These are phyloP conservation scores for Cryptococcus deneoformans DNA, from an alignment of 1,284 basidiomycete genomes.

Conservation along the genomic window DNA sequence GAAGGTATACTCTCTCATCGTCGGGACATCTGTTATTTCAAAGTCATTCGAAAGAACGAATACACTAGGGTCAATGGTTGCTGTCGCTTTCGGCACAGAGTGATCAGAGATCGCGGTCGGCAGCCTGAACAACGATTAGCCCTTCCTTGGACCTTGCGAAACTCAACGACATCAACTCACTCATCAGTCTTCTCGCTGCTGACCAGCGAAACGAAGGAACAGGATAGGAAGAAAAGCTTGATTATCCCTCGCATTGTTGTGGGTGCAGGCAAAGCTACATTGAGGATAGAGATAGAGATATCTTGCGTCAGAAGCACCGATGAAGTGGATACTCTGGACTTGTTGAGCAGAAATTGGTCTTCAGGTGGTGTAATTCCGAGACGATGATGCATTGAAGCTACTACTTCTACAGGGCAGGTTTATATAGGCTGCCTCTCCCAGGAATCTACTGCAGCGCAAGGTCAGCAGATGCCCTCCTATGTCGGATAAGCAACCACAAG, in stretches of 20 bases:
- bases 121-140: not conserved
- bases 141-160: not conserved
- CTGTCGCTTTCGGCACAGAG: not conserved
- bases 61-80: conserved; percentile 3
- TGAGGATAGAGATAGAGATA: not conserved
- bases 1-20: conserved; percentile 12
- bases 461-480: too few species aligned
- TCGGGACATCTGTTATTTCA: conserved; percentile 15
- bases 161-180: not conserved
- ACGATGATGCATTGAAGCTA: too few species aligned
- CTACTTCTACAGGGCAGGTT: too few species aligned
- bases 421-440: too few species aligned
- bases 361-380: too few species aligned
- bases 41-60: conserved; percentile 16
- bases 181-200: not conserved
- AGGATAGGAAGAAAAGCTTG: not conserved
- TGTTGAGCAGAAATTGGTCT: too few species aligned
- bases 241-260: too few species aligned
- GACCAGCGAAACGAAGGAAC: not conserved
- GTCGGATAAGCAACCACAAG: too few species aligned
- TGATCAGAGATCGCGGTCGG: not conserved
- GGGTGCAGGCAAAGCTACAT: too few species aligned
- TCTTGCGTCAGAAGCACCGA: too few species aligned
- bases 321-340: too few species aligned
- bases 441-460: too few species aligned